Evolutionary conservation across 139 green algal species (phyloP).

Genomic region (Chlamydomonas incerta): DNA sequence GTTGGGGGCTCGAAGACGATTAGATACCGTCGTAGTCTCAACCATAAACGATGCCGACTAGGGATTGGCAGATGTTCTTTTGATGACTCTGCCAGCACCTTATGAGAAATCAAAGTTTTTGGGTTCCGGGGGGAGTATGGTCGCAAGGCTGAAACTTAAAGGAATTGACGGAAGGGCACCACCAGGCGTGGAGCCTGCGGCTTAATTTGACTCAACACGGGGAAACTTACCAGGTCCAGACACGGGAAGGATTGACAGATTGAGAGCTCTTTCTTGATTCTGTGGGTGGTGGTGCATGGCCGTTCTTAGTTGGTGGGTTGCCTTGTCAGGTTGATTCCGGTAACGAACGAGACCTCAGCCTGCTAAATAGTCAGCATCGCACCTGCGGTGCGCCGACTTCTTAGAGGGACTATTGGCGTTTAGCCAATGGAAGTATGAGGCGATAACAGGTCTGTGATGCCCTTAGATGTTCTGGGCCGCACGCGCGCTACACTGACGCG

Average conservation of each 20-base stretch:
- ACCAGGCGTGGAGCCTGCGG: slow-evolving; percentile 94
- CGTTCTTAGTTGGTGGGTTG: slow-evolving; percentile 95
- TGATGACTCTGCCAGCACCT: slow-evolving; percentile 97
- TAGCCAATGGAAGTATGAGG: slow-evolving; percentile 97
- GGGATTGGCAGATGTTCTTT: slow-evolving; percentile 94
- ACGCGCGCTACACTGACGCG: slow-evolving; percentile 98
- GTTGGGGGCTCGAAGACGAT: slow-evolving; percentile 99
- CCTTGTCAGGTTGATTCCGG: slow-evolving; percentile 97
- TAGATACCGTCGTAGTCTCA: slow-evolving; percentile 99
- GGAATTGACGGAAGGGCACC: slow-evolving; percentile 97
- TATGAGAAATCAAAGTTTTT: slow-evolving; percentile 99
- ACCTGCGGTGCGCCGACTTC: slow-evolving; percentile 85
- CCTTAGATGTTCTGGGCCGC: slow-evolving; percentile 99
- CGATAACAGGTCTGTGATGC: slow-evolving; percentile 99
- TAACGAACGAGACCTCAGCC: slow-evolving; percentile 98
- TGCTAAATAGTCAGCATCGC: slow-evolving; percentile 93
- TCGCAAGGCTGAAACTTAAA: slow-evolving; percentile 81
- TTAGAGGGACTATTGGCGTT: slow-evolving; percentile 93
- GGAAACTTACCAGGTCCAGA: slow-evolving; percentile 97
- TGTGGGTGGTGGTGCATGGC: slow-evolving; percentile 83
- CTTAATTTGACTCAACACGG: slow-evolving; percentile 98
- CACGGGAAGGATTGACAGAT: slow-evolving; percentile 96
- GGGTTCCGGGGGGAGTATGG: slow-evolving; percentile 61
- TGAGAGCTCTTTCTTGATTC: slow-evolving; percentile 97
- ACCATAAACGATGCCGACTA: slow-evolving; percentile 99